Conservation (phyloP, 2,329 filamentous ascomycete species). For the Microthyrium microscopicum region DNA sequence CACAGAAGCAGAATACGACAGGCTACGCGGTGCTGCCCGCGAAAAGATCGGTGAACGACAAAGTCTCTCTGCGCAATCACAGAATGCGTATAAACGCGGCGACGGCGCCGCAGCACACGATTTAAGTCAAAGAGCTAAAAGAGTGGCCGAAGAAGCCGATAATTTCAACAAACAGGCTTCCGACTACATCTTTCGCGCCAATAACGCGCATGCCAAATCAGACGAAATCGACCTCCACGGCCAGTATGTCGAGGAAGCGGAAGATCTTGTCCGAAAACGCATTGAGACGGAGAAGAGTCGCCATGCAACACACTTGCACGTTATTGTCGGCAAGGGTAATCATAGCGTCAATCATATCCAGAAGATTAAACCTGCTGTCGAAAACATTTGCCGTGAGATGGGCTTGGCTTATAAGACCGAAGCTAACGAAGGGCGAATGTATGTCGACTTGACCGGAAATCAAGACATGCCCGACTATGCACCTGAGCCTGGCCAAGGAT, state of each 20-base stretch:
- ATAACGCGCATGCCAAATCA: slow-evolving; percentile 59
- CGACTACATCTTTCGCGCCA: slow-evolving; percentile 89
- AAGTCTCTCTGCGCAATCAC: slow-evolving; percentile 50
- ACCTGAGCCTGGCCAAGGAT: slow-evolving; percentile 20
- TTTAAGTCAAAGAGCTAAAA: slow-evolving; percentile 70
- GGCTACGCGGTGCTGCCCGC: slow-evolving; percentile 67
- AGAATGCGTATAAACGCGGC: slow-evolving; percentile 66
- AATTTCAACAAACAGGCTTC: slow-evolving; percentile 81
- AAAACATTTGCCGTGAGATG: slow-evolving; percentile 68
- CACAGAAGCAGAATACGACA: slow-evolving; percentile 79
- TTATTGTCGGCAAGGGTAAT: slow-evolving; percentile 92
- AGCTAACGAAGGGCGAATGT: slow-evolving; percentile 78
- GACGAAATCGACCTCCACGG: slow-evolving; percentile 93
- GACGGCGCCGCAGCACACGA: slow-evolving; percentile 73
- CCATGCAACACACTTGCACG: slow-evolving; percentile 72
- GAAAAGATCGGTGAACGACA: slow-evolving; percentile 64
- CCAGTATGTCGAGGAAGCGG: slow-evolving; percentile 86
- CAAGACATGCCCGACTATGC: slow-evolving; percentile 24
- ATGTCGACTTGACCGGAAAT: slow-evolving; percentile 68
- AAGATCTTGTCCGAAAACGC: slow-evolving; percentile 72
- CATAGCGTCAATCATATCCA: slow-evolving; percentile 70
- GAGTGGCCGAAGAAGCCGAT: slow-evolving; percentile 69
- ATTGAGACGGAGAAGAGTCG: slow-evolving; percentile 60
- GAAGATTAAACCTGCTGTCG: slow-evolving; percentile 90
- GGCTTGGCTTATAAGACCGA: slow-evolving; percentile 74